phyloP scores from a whole-genome alignment of 2,329 filamentous ascomycete genomes.

The Drechslerella dactyloides region DNA sequence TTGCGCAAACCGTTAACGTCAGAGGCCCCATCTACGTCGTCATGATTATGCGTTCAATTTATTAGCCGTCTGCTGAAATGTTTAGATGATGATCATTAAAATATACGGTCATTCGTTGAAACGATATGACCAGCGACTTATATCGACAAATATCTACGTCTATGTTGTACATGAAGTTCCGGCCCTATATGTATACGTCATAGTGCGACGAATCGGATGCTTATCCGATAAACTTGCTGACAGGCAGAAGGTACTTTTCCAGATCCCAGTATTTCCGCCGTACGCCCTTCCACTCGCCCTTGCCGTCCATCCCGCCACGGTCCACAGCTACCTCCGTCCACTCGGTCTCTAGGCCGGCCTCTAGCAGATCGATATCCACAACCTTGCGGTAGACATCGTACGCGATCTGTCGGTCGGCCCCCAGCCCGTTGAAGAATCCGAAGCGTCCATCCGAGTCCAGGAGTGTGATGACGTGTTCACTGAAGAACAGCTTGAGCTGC shows the following conservation, averaged over 20 bases:
- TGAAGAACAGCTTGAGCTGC: constrained; percentile 84
- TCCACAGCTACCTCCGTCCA: constrained; percentile 82
- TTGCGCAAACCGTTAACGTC: not conserved
- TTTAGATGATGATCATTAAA: not conserved
- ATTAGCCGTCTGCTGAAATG: constrained; percentile 9
- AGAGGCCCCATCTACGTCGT: not conserved
- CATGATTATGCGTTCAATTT: constrained; percentile 8
- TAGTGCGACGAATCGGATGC: not conserved
- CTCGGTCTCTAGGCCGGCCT: constrained; percentile 86
- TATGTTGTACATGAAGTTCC: too few species aligned
- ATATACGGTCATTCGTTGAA: too few species aligned
- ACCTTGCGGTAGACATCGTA: constrained; percentile 97
- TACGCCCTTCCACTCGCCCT: constrained; percentile 82
- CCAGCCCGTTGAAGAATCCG: constrained; percentile 88
- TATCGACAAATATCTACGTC: too few species aligned
- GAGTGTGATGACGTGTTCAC: constrained; percentile 80
- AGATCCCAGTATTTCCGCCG: constrained; percentile 89
- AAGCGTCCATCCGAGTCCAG: constrained; percentile 78
- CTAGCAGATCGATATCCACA: constrained; percentile 85
- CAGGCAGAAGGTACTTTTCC: constrained; percentile 75
- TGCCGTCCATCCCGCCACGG: constrained; percentile 61
- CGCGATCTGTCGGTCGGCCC: constrained; percentile 87
- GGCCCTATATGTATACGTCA: too few species aligned
- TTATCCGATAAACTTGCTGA: constrained; percentile 75
- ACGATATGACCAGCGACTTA: too few species aligned